Evolutionary conservation across 2,329 filamentous ascomycete genomes (phyloP).

Genomic region (Diaporthe ilicicola): DNA sequence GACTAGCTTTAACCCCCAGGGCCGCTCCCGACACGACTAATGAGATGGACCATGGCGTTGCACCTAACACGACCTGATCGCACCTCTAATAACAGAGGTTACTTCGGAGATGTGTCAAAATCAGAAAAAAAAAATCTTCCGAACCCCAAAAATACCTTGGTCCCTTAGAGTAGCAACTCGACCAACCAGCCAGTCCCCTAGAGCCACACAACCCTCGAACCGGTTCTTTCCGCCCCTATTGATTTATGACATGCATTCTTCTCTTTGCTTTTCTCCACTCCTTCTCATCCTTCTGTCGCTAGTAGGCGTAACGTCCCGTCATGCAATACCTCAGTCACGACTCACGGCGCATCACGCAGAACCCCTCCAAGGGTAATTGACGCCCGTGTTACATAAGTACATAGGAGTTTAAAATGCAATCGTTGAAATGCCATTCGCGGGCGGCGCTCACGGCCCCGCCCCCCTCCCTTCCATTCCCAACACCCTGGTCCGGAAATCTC

Average conservation of each 20-base stretch:
- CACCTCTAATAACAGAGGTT: background rate
- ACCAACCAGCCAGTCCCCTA: background rate
- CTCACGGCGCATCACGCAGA: no score
- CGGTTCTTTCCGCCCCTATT: background rate
- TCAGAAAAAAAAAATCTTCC: background rate
- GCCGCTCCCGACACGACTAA: conserved; percentile 17
- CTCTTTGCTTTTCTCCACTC: background rate
- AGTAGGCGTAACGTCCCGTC: background rate
- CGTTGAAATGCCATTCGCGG: background rate
- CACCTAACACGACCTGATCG: background rate
- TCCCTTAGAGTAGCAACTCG: background rate
- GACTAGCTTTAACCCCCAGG: conserved; percentile 5
- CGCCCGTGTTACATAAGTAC: background rate
- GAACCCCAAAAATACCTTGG: background rate
- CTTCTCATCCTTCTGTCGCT: background rate
- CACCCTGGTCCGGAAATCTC: background rate
- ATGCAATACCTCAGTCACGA: background rate
- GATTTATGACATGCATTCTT: background rate
- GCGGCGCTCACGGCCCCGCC: background rate
- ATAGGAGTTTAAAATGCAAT: background rate
- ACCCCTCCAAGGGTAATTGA: no score
- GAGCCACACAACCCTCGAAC: background rate
- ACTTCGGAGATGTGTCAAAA: background rate
- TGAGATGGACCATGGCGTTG: background rate
- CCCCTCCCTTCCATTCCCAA: background rate